A percentile compares a stretch with the other conserved stretches of the same genome.
These are phyloP conservation scores for Hypoxylon rickii DNA, from an alignment of 495 filamentous ascomycete species.

Conservation along the genomic window DNA sequence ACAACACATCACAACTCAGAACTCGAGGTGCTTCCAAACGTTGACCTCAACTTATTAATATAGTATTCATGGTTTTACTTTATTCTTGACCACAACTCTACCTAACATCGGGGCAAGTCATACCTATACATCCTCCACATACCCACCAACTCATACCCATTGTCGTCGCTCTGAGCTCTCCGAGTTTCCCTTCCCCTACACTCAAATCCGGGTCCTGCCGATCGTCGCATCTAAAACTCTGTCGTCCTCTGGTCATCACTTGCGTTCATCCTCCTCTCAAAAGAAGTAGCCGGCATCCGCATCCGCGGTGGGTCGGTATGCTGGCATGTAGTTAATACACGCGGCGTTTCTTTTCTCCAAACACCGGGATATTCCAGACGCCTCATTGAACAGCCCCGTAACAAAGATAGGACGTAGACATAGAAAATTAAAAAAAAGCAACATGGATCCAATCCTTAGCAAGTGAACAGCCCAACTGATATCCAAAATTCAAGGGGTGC, in stretches of 20 bases:
- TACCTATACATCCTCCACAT: constrained; percentile 24
- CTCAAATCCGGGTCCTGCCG: background rate
- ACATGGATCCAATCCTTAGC: too few relatives aligned
- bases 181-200: background rate
- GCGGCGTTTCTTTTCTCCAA: constrained; percentile 12
- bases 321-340: constrained; percentile 26
- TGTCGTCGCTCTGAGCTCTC: constrained; percentile 1
- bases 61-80: constrained; percentile 27
- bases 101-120: constrained; percentile 12
- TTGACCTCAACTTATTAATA: too few relatives aligned
- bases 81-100: constrained; percentile 27
- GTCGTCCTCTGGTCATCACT: constrained; percentile 19
- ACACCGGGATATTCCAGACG: constrained; percentile 21
- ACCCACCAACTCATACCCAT: background rate
- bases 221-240: constrained; percentile 7
- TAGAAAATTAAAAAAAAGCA: too few relatives aligned
- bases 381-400: constrained; percentile 19
- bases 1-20: too few relatives aligned
- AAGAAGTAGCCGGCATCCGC: constrained; percentile 4
- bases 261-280: constrained; percentile 27
- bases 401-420: too few relatives aligned
- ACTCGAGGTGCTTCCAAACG: too few relatives aligned
- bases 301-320: background rate
- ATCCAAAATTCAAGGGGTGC: constrained; percentile 1
- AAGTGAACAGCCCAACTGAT: constrained; percentile 17